phyloP scores from a whole-genome alignment of 148 eudicot genomes.

The Rhododendron williamsianum region DNA sequence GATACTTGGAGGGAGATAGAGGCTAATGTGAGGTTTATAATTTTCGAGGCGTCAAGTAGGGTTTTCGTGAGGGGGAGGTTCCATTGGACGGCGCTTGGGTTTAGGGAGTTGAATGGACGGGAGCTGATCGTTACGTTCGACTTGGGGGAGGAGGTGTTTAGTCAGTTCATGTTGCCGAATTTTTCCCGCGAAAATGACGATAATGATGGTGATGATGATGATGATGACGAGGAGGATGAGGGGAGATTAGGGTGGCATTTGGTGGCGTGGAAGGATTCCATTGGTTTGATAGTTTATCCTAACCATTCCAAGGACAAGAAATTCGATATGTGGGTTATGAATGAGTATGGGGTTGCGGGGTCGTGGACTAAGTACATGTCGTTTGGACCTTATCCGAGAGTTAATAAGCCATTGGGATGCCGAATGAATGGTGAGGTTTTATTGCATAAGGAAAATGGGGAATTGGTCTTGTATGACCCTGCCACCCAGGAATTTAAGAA shows the following conservation, averaged over 20 bases:
- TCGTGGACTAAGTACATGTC: conserved; percentile 17
- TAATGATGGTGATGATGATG: background rate
- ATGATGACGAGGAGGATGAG: background rate
- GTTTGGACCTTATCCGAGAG: background rate
- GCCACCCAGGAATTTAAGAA: conserved; percentile 12
- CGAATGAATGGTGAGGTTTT: conserved; percentile 21
- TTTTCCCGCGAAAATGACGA: background rate
- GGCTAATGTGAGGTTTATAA: conserved; percentile 9
- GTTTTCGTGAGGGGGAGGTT: conserved; percentile 15
- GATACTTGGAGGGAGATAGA: conserved; percentile 18
- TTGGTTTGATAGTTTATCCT: conserved; percentile 13
- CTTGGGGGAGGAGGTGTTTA: conserved; percentile 3
- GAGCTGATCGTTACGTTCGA: conserved; percentile 14
- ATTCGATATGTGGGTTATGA: conserved; percentile 22
- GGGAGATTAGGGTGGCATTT: conserved; percentile 12
- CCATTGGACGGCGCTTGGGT: conserved; percentile 24
- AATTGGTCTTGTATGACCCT: conserved; percentile 19
- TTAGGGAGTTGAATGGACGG: conserved; percentile 11
- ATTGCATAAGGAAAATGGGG: conserved; percentile 13
- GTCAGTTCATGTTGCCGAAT: conserved; percentile 2
- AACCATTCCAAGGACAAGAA: background rate
- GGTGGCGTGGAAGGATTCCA: conserved; percentile 13
- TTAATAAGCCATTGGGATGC: conserved; percentile 20
- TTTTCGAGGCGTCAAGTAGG: conserved; percentile 8
- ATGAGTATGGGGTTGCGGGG: conserved; percentile 5